A percentile compares a stretch with the other conserved stretches of the same genome.
phyloP scores from a whole-genome alignment of 805 yeast species.

The Lipomyces kockii region DNA sequence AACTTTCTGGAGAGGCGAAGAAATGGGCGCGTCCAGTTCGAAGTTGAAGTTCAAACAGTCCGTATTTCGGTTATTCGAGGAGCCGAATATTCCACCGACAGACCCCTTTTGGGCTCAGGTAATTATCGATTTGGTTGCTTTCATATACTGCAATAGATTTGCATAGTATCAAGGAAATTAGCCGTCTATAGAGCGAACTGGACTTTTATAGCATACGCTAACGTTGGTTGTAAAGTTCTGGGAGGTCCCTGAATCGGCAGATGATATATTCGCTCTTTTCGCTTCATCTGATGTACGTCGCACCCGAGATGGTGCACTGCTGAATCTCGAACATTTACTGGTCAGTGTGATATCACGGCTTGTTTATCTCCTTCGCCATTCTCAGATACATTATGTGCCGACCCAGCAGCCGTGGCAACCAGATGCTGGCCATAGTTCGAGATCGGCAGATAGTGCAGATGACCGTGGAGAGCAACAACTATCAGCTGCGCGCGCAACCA shows the following conservation, averaged over 20 bases:
- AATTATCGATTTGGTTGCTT: slow-evolving; percentile 8
- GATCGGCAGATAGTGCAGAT: neutral
- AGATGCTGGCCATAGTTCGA: neutral
- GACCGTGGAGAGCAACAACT: neutral
- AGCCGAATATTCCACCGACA: slow-evolving; percentile 43
- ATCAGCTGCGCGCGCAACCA: slow-evolving; percentile 26
- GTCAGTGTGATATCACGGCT: slow-evolving; percentile 45
- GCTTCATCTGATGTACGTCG: slow-evolving; percentile 62
- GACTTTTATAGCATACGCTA: neutral
- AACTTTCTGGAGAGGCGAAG: neutral
- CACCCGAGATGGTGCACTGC: slow-evolving; percentile 61
- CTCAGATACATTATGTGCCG: slow-evolving; percentile 18
- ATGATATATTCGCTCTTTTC: slow-evolving; percentile 63
- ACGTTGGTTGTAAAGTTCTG: slow-evolving; percentile 47
- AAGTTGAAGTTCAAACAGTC: slow-evolving; percentile 63
- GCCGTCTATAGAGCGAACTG: neutral
- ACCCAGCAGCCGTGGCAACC: neutral
- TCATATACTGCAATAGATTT: neutral
- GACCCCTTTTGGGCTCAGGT: slow-evolving; percentile 52
- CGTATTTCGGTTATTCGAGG: slow-evolving; percentile 55
- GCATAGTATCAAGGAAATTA: neutral
- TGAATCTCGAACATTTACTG: slow-evolving; percentile 62
- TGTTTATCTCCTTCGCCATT: slow-evolving; percentile 18
- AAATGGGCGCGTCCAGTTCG: slow-evolving; percentile 79
- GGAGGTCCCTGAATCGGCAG: slow-evolving; percentile 55